Evolutionary conservation across 371 early-diverging fungal genomes (phyloP), one percentile per base, ranked within the genome.

Genomic region (Actinomucor elegans): DNA sequence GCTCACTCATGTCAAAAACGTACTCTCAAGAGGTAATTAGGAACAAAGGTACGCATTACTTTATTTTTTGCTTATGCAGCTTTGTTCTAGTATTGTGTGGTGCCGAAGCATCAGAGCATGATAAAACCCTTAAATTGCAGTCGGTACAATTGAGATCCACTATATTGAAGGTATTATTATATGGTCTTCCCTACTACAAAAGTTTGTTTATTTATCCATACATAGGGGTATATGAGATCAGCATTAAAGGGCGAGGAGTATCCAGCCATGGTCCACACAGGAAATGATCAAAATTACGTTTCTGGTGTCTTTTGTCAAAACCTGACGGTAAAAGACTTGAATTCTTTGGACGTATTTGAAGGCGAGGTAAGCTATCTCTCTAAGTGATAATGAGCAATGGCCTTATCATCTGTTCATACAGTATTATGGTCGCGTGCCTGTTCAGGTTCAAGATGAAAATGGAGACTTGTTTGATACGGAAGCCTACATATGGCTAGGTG

Each of bases 11-110:
- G 69, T 66, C 71, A 5, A 37, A 56, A 10, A 49, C 5, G 68
- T 76, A 4, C 57, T 66, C 18, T 37, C 40, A 21, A 61, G 71
- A 66, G 74, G 74, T 70, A 56, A 52, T 14, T 11, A 9, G 27
- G 27, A n/a, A 27, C 5, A 27, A 15, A 24, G 5, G n/a, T n/a
- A 15, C 8, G 15, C 8, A 26, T 36, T 7, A n/a, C n/a, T n/a
- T n/a, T n/a, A n/a, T n/a, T n/a, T n/a, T n/a, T n/a, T n/a, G n/a
- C n/a, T n/a, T n/a, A n/a, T n/a, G n/a, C n/a, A n/a, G n/a, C n/a
- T n/a, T n/a, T n/a, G n/a, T n/a, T 29, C 20, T 23, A 76, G 76
- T 76, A 0, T 47, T 76, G n/a, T 66, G 68, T 47, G 76, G 76
- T 11, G 24, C 57, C 11, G 8, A 44, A 10, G 62, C 53, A 10